A percentile compares a stretch with the other conserved stretches of the same genome.
phyloP scores from a whole-genome alignment of 73 alveolate species.

The Paramecium caudatum region DNA sequence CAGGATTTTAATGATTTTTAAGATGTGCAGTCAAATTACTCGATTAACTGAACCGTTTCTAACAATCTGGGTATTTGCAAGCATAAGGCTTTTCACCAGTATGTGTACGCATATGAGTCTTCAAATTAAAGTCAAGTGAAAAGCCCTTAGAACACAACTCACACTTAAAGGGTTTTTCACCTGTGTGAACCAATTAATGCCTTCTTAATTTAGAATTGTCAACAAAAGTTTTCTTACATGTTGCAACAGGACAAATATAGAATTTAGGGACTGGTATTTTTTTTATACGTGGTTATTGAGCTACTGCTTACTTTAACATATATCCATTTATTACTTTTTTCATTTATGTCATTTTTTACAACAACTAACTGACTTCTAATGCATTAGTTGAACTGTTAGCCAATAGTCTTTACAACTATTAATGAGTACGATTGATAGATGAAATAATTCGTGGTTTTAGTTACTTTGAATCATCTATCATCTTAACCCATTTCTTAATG shows the following conservation, averaged over 20 bases:
- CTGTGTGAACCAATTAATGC: constrained; percentile 96
- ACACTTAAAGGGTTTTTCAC: constrained; percentile 97
- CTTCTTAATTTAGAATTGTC: constrained; percentile 94
- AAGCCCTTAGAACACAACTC: constrained; percentile 96
- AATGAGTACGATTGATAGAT: neutral
- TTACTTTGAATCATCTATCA: constrained; percentile 12
- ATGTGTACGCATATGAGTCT: constrained; percentile 95
- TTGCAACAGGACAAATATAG: constrained; percentile 93
- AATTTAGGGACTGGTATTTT: constrained; percentile 69
- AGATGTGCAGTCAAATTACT: constrained; percentile 88
- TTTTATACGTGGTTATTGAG: constrained; percentile 4
- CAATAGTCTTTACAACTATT: constrained; percentile 21
- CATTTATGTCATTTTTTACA: constrained; percentile 55
- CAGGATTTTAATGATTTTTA: constrained; percentile 77
- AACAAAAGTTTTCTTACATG: constrained; percentile 95
- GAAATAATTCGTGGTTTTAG: constrained; percentile 31
- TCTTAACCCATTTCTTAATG: constrained; percentile 45
- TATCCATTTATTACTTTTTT: neutral
- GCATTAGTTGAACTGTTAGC: neutral
- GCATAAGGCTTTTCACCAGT: constrained; percentile 98
- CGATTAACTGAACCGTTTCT: constrained; percentile 86
- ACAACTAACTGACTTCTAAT: constrained; percentile 4
- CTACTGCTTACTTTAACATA: neutral
- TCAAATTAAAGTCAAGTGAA: constrained; percentile 93
- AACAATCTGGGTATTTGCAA: constrained; percentile 87